phyloP scores from a whole-genome alignment of 441 rosid genomes.

The Brassica hybrid region DNA sequence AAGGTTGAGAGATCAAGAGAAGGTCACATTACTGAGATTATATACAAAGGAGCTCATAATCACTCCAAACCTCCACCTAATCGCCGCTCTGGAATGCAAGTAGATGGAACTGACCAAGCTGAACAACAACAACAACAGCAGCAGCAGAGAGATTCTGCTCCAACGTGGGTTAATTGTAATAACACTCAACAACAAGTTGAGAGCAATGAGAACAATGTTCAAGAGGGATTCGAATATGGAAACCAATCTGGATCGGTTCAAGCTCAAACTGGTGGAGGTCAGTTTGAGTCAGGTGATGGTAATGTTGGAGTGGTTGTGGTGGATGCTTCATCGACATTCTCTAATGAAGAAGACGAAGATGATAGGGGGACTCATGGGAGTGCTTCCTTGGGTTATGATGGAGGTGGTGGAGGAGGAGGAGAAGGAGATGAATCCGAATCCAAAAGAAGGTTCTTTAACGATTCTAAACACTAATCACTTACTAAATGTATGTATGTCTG shows the following conservation, averaged over 20 bases:
- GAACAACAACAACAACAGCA: conserved; percentile 49
- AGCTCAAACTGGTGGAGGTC: conserved; percentile 49
- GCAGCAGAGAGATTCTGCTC: conserved; percentile 29
- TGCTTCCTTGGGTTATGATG: conserved; percentile 55
- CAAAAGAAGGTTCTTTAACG: conserved; percentile 58
- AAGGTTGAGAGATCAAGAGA: conserved; percentile 76
- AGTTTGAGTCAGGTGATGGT: conserved; percentile 54
- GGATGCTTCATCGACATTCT: conserved; percentile 71
- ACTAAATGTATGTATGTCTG: too few species aligned
- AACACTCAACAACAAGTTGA: conserved; percentile 36
- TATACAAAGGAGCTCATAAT: conserved; percentile 73
- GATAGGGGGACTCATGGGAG: conserved; percentile 68
- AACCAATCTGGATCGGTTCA: conserved; percentile 49
- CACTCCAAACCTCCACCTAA: conserved; percentile 66
- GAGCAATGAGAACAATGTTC: conserved; percentile 54
- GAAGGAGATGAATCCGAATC: conserved; percentile 80
- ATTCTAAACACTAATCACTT: background rate
- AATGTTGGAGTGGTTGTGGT: conserved; percentile 48
- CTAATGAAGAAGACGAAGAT: conserved; percentile 73
- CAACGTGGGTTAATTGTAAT: conserved; percentile 29
- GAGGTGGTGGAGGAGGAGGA: conserved; percentile 48
- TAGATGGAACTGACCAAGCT: conserved; percentile 54
- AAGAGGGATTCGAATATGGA: conserved; percentile 61
- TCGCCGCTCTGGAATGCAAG: conserved; percentile 56
- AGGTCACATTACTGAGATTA: conserved; percentile 77